Evolutionary conservation across 2,329 filamentous ascomycete genomes (phyloP).

Genomic region (Fusarium fracticaudum): DNA sequence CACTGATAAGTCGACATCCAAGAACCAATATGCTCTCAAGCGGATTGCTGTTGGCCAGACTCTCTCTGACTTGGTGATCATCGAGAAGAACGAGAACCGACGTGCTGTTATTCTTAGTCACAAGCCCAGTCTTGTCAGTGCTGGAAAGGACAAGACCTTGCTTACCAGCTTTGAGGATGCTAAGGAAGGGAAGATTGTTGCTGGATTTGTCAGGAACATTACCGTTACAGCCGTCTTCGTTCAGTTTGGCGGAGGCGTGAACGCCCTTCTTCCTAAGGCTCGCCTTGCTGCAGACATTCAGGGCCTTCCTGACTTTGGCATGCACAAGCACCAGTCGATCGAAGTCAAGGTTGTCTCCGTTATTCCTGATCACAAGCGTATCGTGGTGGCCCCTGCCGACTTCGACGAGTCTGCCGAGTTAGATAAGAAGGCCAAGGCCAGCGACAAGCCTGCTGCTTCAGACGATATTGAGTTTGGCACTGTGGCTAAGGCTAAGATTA

Average conservation of each 20-base stretch:
- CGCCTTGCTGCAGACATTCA: conserved; percentile 78
- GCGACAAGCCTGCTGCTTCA: conserved; percentile 55
- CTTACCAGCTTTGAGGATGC: conserved; percentile 78
- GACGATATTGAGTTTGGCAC: conserved; percentile 80
- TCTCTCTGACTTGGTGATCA: conserved; percentile 80
- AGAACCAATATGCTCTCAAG: conserved; percentile 79
- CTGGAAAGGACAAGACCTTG: conserved; percentile 75
- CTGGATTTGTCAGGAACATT: conserved; percentile 87
- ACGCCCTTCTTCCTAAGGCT: conserved; percentile 81
- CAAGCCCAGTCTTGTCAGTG: conserved; percentile 84
- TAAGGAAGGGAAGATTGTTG: conserved; percentile 72
- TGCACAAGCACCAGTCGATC: conserved; percentile 80
- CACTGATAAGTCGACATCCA: conserved; percentile 83
- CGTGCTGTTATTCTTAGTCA: conserved; percentile 80
- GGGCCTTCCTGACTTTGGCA: conserved; percentile 77
- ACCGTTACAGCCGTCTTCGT: conserved; percentile 84
- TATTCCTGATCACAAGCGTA: conserved; percentile 74
- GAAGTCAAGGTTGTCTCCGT: conserved; percentile 76
- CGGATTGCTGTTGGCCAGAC: conserved; percentile 87
- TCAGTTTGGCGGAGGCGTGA: conserved; percentile 83
- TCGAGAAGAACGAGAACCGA: conserved; percentile 85
- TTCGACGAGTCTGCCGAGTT: conserved; percentile 57
- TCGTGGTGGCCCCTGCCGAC: conserved; percentile 65
- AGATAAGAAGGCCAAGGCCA: conserved; percentile 50
- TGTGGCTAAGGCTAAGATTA: conserved; percentile 78